Evolutionary conservation across 23 red algal genomes (phyloP).

Genomic region (Gracilaria gracilis): DNA sequence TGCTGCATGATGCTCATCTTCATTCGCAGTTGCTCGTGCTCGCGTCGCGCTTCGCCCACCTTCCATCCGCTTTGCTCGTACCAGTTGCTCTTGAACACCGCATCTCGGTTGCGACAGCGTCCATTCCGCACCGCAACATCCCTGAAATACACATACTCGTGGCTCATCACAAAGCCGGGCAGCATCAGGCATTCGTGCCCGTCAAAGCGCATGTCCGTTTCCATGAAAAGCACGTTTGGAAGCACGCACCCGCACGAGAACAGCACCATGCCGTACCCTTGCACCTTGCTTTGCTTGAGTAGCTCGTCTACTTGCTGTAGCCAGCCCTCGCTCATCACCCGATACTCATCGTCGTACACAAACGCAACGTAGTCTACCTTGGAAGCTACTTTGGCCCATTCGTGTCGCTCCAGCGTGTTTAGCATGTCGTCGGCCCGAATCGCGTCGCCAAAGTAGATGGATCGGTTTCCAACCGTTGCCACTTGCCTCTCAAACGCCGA

Average conservation of each 20-base stretch:
- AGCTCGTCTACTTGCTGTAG: background rate
- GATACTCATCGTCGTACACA: slow-evolving; percentile 56
- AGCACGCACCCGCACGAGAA: slow-evolving; percentile 66
- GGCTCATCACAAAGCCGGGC: slow-evolving; percentile 58
- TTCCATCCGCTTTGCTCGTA: slow-evolving; percentile 48
- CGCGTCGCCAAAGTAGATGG: slow-evolving; percentile 33
- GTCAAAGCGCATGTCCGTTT: slow-evolving; percentile 39
- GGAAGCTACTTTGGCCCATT: slow-evolving; percentile 59
- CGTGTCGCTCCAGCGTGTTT: slow-evolving; percentile 25
- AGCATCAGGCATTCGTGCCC: slow-evolving; percentile 66
- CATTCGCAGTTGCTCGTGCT: slow-evolving; percentile 36
- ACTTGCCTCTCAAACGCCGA: slow-evolving; percentile 67
- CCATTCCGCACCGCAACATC: background rate
- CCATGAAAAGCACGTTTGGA: slow-evolving; percentile 36
- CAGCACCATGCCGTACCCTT: slow-evolving; percentile 52
- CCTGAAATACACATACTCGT: slow-evolving; percentile 53
- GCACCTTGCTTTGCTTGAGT: background rate
- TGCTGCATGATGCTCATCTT: no score
- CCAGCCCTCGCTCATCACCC: slow-evolving; percentile 26
- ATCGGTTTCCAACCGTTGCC: slow-evolving; percentile 46
- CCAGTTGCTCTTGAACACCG: slow-evolving; percentile 11
- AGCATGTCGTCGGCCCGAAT: slow-evolving; percentile 41
- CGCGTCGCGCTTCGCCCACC: slow-evolving; percentile 39
- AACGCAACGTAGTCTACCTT: slow-evolving; percentile 63
- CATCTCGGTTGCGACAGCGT: slow-evolving; percentile 23